Evolutionary conservation across 306 rosid genomes (phyloP), one percentile per base, ranked within the genome.

Genomic region (Pterocarpus macrocarpus): DNA sequence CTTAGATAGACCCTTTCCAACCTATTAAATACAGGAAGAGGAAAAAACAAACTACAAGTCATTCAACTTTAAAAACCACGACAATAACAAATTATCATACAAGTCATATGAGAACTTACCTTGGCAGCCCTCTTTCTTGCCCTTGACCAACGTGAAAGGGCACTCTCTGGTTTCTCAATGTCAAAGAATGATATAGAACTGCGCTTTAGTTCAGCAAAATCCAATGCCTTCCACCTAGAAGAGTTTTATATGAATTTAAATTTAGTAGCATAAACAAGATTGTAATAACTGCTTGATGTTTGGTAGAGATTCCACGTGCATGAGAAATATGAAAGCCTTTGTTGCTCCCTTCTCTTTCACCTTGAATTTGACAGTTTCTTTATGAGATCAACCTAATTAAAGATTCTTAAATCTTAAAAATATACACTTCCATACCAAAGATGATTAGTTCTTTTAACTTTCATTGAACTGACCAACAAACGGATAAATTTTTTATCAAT

Each of bases 181-280:
- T 92, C 97, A 44, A 94, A 92, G 85, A 94, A 94, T 32, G 97
- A 94, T 70, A 94, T 88, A 9, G 98, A 94, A 81, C 94, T 91
- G 59, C 85, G 85, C 85, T 88, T 94, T 5, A 92, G 95, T 82
- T 92, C 97, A 5, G 94, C 97, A 56, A 91, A 92, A 89, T 94
- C 97, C 57, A 92, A 85, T 78, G 88, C 85, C 83, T 88, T 92
- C 98, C 98, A 91, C 97, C 97, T 91, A 43, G 5, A 38, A 38
- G 4, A 38, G 41, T 5, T 45, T 58, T 32, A 56, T 28, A 72
- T 17, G 77, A 80, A 41, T 35, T 32, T 45, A 61, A 47, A 43
- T 49, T 56, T 69, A 64, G 12, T 58, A 13, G 35, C 57, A 53
- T 65, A 38, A 10, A 32, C 57, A 56, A 68, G 5, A 57, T 30